Percentiles rank a stretch among this genome's conserved stretches.
Evolutionary conservation across 306 rosid genomes (phyloP).

Genomic region (Cicer judaicum): DNA sequence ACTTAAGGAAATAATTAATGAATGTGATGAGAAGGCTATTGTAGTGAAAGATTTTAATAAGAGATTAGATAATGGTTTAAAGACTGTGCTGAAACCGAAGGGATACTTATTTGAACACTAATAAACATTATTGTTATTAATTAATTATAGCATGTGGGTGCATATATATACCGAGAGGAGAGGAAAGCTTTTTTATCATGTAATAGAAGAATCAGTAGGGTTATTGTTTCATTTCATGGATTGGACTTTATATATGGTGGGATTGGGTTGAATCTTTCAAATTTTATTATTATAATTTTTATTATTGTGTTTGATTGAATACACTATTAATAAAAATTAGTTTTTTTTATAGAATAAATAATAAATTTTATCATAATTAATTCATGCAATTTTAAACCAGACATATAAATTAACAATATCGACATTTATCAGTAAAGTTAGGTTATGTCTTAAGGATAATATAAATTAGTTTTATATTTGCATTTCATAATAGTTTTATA

Average conservation of each 20-base stretch:
- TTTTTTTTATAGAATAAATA: no score
- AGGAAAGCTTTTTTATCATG: slow-evolving; percentile 12
- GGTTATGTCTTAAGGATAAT: no score
- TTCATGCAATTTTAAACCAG: no score
- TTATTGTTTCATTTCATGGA: background rate
- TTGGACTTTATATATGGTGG: slow-evolving; percentile 29
- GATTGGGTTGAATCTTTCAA: background rate
- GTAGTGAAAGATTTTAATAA: background rate
- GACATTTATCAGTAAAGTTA: no score
- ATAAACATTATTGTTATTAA: slow-evolving; percentile 32
- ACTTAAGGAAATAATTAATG: slow-evolving; percentile 41
- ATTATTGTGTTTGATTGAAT: background rate
- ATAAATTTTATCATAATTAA: no score
- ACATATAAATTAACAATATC: no score
- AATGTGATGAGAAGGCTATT: slow-evolving; percentile 32
- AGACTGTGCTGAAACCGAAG: slow-evolving; percentile 57
- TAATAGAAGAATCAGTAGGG: background rate
- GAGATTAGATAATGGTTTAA: slow-evolving; percentile 31
- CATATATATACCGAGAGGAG: background rate
- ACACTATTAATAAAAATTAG: no score
- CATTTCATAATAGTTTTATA: no score
- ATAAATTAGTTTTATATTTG: no score
- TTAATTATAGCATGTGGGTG: background rate
- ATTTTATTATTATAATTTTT: no score
- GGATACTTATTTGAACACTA: slow-evolving; percentile 22